Conservation (phyloP, 148 eudicot genomes). For the Chenopodium suecicum region DNA sequence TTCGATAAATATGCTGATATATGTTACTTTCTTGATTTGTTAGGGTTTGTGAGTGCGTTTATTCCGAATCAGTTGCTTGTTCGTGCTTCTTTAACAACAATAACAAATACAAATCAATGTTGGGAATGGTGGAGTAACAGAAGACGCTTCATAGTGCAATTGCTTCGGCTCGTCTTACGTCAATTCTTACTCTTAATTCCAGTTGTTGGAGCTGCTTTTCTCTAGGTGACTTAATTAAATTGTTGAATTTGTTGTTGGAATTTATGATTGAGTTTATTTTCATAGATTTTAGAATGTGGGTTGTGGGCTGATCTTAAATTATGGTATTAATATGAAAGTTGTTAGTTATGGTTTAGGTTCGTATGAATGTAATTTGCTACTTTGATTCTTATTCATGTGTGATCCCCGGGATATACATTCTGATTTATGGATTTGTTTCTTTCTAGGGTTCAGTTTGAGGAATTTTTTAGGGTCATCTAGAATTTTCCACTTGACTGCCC, state of each 20-base stretch:
- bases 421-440: too few species aligned
- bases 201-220: conserved; percentile 64
- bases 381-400: too few species aligned
- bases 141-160: conserved; percentile 64
- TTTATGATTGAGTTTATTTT: not conserved
- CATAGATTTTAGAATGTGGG: not conserved
- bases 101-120: not conserved
- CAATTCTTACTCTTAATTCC: conserved; percentile 50
- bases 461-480: too few species aligned
- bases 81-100: too few species aligned
- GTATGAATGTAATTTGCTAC: not conserved
- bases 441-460: too few species aligned
- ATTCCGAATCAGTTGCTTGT: too few species aligned
- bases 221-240: conserved; percentile 34
- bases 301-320: not conserved
- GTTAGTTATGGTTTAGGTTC: not conserved
- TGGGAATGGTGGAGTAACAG: conserved; percentile 50
- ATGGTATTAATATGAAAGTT: too few species aligned
- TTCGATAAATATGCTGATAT: too few species aligned
- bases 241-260: conserved; percentile 11
- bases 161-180: conserved; percentile 57
- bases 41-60: too few species aligned
- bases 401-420: too few species aligned
- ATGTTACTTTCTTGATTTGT: too few species aligned
- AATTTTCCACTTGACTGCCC: too few species aligned